A percentile compares a stretch with the other conserved stretches of the same genome.
Evolutionary conservation across 139 green algal genomes (phyloP).

Genomic region (Pleodorina starrii): DNA sequence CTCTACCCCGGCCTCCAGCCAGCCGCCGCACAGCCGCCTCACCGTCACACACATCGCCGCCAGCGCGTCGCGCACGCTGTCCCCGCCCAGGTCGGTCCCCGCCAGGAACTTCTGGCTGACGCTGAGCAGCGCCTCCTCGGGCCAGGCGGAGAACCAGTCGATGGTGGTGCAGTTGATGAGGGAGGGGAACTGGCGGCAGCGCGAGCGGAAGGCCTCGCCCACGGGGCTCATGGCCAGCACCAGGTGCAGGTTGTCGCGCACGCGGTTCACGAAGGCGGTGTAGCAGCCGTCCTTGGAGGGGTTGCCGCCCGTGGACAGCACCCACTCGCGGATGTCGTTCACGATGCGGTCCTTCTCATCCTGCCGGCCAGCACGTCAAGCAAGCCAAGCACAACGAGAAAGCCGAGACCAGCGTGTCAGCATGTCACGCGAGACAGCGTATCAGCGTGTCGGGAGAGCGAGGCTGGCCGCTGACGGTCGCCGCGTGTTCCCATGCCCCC

Average conservation of each 20-base stretch:
- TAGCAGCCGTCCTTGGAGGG: constrained; percentile 76
- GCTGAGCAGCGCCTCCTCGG: constrained; percentile 71
- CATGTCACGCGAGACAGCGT: no score
- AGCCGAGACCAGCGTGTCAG: no score
- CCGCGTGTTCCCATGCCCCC: no score
- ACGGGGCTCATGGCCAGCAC: constrained; percentile 88
- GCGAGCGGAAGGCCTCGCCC: constrained; percentile 80
- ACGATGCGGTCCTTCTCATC: constrained; percentile 87
- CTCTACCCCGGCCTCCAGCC: no score
- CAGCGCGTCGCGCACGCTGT: constrained; percentile 63
- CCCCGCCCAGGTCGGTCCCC: constrained; percentile 72
- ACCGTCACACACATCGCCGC: constrained; percentile 73
- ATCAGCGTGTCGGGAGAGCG: no score
- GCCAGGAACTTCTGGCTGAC: constrained; percentile 80
- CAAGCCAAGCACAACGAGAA: no score
- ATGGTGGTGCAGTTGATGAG: constrained; percentile 92
- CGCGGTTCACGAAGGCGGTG: constrained; percentile 80
- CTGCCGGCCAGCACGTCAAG: no score
- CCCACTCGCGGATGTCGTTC: constrained; percentile 79
- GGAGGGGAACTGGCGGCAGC: constrained; percentile 83
- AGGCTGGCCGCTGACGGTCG: no score
- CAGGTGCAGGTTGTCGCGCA: constrained; percentile 88
- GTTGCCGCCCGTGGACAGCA: constrained; percentile 62
- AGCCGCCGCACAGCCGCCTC: no score
- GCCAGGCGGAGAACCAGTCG: constrained; percentile 84